phyloP scores from a whole-genome alignment of 495 filamentous ascomycete species.

The Tuber aestivum region DNA sequence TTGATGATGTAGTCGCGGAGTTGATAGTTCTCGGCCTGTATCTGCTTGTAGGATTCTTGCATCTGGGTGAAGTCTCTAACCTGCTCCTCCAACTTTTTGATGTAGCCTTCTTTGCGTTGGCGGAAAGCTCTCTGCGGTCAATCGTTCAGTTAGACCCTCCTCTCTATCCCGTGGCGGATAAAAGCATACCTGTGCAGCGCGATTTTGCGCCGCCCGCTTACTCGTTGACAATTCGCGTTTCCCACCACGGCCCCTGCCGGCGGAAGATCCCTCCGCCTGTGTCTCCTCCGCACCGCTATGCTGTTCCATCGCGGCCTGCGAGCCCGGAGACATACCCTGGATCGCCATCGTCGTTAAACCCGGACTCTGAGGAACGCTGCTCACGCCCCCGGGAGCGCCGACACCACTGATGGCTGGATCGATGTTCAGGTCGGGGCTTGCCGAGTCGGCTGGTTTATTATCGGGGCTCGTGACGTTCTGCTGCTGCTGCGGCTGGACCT shows the following conservation, averaged over 20 bases:
- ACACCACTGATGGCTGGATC: slow-evolving; percentile 40
- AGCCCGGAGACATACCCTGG: slow-evolving; percentile 32
- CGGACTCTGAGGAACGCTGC: slow-evolving; percentile 43
- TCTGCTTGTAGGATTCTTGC: slow-evolving; percentile 62
- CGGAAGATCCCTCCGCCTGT: slow-evolving; percentile 33
- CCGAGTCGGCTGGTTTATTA: slow-evolving; percentile 23
- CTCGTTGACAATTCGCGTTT: slow-evolving; percentile 90
- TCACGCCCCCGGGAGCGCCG: slow-evolving; percentile 40
- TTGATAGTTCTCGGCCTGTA: slow-evolving; percentile 82
- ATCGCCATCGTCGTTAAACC: slow-evolving; percentile 29
- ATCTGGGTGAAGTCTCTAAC: slow-evolving; percentile 67
- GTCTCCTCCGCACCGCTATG: slow-evolving; percentile 45
- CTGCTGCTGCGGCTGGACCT: slow-evolving; percentile 15
- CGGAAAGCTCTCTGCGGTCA: slow-evolving; percentile 78
- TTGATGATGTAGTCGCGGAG: slow-evolving; percentile 86
- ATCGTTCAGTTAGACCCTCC: slow-evolving; percentile 8
- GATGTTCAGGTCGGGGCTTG: slow-evolving; percentile 38
- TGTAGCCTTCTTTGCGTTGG: slow-evolving; percentile 95
- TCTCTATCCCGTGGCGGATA: not conserved
- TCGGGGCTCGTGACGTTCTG: slow-evolving; percentile 26
- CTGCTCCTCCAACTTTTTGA: slow-evolving; percentile 91
- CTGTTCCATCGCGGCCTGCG: slow-evolving; percentile 30
- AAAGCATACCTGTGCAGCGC: slow-evolving; percentile 80
- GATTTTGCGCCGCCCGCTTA: slow-evolving; percentile 93
- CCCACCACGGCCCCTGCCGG: slow-evolving; percentile 45